phyloP scores from a whole-genome alignment of 1,284 basidiomycete species.

The Erythrobasidium hasegawianum region DNA sequence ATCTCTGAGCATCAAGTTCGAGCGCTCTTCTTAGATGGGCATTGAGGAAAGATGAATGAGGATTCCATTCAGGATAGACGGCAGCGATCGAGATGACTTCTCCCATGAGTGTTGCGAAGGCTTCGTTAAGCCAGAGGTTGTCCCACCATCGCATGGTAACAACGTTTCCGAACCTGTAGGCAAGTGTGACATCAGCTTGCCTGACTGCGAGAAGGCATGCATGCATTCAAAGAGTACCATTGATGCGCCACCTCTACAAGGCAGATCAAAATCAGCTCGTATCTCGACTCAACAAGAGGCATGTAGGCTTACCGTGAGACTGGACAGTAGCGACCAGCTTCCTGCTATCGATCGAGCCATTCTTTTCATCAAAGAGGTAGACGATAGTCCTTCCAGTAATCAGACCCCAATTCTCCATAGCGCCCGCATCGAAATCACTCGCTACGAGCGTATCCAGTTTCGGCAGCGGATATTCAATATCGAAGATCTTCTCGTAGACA shows the following conservation, averaged over 20 bases:
- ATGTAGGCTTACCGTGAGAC: no score
- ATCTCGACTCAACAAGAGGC: no score
- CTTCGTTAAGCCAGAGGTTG: slow-evolving; percentile 57
- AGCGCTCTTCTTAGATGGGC: slow-evolving; percentile 61
- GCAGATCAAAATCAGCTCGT: no score
- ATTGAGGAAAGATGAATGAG: slow-evolving; percentile 56
- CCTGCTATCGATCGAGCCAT: slow-evolving; percentile 69
- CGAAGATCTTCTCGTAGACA: slow-evolving; percentile 69
- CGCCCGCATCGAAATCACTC: slow-evolving; percentile 80
- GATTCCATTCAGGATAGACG: slow-evolving; percentile 57
- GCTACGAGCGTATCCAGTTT: slow-evolving; percentile 77
- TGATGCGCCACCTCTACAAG: slow-evolving; percentile 53
- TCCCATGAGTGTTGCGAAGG: slow-evolving; percentile 77
- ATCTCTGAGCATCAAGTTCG: slow-evolving; percentile 78
- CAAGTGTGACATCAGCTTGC: neutral
- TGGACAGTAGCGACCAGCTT: slow-evolving; percentile 74
- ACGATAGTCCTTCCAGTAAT: slow-evolving; percentile 75
- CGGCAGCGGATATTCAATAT: slow-evolving; percentile 65
- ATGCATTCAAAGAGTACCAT: no score
- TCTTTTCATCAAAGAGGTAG: slow-evolving; percentile 76
- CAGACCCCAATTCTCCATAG: slow-evolving; percentile 74
- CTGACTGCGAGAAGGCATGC: neutral
- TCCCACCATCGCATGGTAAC: slow-evolving; percentile 42
- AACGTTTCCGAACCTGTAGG: slow-evolving; percentile 76
- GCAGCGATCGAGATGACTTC: slow-evolving; percentile 83